phyloP scores from a whole-genome alignment of 2,329 filamentous ascomycete species.

The Fusarium neocosmosporiellum region DNA sequence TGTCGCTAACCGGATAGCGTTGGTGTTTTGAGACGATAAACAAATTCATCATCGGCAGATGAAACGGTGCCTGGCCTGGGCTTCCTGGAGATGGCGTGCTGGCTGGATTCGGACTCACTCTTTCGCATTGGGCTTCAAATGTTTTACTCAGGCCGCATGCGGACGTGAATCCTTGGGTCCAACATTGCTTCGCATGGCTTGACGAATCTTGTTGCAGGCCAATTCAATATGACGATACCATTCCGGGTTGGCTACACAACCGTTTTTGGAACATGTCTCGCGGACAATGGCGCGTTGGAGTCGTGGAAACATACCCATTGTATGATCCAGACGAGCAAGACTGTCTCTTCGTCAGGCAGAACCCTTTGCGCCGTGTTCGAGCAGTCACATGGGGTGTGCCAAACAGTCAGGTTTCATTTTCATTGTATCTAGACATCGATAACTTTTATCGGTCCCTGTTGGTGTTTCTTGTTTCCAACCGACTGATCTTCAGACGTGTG shows the following conservation, averaged over 20 bases:
- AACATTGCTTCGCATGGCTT: background rate
- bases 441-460: background rate
- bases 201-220: background rate
- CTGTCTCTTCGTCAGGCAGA: background rate
- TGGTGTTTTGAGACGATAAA: background rate
- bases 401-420: background rate
- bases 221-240: background rate
- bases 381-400: background rate
- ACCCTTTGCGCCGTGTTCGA: background rate
- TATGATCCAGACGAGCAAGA: background rate
- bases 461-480: background rate
- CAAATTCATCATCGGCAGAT: background rate
- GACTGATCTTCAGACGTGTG: background rate
- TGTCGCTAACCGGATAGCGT: slow-evolving; percentile 3
- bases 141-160: background rate
- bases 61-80: background rate
- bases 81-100: background rate
- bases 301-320: background rate
- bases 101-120: background rate
- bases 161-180: background rate
- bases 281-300: background rate
- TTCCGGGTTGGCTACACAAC: background rate
- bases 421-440: background rate
- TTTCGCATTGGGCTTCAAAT: background rate
- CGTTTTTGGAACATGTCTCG: background rate